Evolutionary conservation across 73 alveolate genomes (phyloP).

Genomic region (Tetrahymena malaccensis): DNA sequence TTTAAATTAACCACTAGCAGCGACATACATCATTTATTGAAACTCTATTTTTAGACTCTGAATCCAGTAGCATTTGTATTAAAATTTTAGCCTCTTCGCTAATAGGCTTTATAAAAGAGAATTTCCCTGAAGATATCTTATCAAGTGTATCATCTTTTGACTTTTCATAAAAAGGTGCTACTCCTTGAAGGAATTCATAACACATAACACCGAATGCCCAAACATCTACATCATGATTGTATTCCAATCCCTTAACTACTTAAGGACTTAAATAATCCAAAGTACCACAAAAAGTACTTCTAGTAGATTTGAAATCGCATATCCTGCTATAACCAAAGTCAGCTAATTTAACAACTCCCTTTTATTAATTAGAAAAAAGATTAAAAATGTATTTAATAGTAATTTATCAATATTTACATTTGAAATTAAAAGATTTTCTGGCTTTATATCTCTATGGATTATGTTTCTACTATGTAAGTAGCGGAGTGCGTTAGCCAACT

Average conservation of each 20-base stretch:
- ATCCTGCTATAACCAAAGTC: not conserved
- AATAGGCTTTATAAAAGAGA: not conserved
- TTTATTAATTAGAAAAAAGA: not conserved
- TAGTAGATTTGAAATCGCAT: not conserved
- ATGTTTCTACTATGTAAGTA: constrained; percentile 43
- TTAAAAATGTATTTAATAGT: not conserved
- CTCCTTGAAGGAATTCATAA: constrained; percentile 39
- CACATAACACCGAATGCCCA: constrained; percentile 83
- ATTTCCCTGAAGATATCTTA: not conserved
- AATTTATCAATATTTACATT: not conserved
- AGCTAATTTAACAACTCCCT: not conserved
- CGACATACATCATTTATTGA: not conserved
- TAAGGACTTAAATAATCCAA: constrained; percentile 92
- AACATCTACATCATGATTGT: constrained; percentile 78
- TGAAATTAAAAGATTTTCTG: constrained; percentile 48
- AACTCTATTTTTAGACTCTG: not conserved
- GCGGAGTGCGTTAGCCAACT: constrained; percentile 31
- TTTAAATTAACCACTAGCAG: not conserved
- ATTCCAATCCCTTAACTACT: constrained; percentile 64
- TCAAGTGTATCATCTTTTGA: not conserved
- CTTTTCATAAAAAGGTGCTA: not conserved
- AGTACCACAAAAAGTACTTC: constrained; percentile 93
- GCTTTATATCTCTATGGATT: constrained; percentile 59
- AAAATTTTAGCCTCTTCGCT: not conserved
- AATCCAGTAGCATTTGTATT: not conserved